Conservation (phyloP, 768 basidiomycete species). For the Pleurotus sapidus region DNA sequence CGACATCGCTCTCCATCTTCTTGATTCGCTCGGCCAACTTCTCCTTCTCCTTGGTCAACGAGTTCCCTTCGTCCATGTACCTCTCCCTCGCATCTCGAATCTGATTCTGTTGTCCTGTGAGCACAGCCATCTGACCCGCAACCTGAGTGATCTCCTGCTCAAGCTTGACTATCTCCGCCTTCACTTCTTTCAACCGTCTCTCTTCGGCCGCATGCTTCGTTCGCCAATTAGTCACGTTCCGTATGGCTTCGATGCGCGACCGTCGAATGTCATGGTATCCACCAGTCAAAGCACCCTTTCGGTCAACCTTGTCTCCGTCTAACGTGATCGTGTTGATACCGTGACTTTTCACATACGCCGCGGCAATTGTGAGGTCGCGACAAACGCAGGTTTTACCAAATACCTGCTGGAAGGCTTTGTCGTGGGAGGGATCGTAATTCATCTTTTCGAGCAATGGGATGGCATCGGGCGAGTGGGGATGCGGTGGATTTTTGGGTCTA, state of each 20-base stretch:
- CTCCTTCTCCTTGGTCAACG: constrained; percentile 68
- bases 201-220: constrained; percentile 66
- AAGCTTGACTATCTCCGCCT: constrained; percentile 58
- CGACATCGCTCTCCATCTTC: constrained; percentile 63
- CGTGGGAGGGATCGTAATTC: constrained; percentile 63
- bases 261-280: constrained; percentile 92
- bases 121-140: constrained; percentile 69
- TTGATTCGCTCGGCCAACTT: constrained; percentile 56
- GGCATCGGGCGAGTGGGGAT: constrained; percentile 72
- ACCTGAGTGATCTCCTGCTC: constrained; percentile 87
- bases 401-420: constrained; percentile 92
- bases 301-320: constrained; percentile 96
- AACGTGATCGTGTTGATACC: constrained; percentile 96
- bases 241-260: constrained; percentile 87
- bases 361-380: constrained; percentile 86
- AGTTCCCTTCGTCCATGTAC: constrained; percentile 57
- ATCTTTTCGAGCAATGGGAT: constrained; percentile 84
- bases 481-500: constrained; percentile 64
- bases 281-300: constrained; percentile 93
- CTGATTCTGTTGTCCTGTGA: constrained; percentile 67
- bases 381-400: constrained; percentile 98
- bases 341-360: constrained; percentile 92
- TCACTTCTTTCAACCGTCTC: constrained; percentile 69
- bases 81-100: constrained; percentile 66
- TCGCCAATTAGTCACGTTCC: constrained; percentile 72